A percentile compares a stretch with the other conserved stretches of the same genome.
Evolutionary conservation across 192 early-diverging fungal genomes (phyloP).

Genomic region (Linnemannia schmuckeri): DNA sequence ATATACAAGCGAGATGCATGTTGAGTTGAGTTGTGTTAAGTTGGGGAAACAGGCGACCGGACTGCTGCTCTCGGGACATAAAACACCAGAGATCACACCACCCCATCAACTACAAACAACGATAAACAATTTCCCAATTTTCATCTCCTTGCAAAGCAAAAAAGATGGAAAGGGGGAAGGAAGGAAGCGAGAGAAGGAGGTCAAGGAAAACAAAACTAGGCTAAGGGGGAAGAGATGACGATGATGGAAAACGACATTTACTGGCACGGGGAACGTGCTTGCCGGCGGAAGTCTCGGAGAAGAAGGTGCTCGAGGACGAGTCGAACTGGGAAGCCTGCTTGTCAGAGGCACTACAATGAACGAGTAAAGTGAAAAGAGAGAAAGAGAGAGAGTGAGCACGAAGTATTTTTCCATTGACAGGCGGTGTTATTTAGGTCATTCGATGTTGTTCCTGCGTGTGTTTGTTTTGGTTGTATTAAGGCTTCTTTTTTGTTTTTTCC

Average conservation of each 20-base stretch:
- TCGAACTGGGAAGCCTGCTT: conserved; percentile 85
- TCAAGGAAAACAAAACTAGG: neutral
- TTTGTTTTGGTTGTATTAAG: neutral
- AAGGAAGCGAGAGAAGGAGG: conserved; percentile 2
- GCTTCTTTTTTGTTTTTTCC: neutral
- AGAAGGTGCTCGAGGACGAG: conserved; percentile 99
- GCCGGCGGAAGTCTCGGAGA: conserved; percentile 98
- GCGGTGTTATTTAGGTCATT: neutral
- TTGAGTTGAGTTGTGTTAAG: neutral
- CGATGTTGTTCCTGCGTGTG: neutral
- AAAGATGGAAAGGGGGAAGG: neutral
- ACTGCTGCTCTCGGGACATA: neutral
- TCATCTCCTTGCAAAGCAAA: neutral
- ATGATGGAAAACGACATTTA: conserved; percentile 9
- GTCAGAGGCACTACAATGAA: conserved; percentile 69
- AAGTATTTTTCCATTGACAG: neutral
- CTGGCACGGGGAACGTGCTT: conserved; percentile 99
- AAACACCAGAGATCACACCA: neutral
- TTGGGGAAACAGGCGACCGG: too few species aligned
- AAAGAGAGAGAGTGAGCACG: neutral
- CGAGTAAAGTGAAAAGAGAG: neutral
- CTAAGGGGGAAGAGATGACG: neutral
- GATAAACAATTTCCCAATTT: neutral
- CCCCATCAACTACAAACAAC: neutral
- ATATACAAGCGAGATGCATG: neutral